Percentiles rank a stretch among this genome's conserved stretches.
Conservation (phyloP, 495 filamentous ascomycete genomes). For the Penicillium ucsense region DNA sequence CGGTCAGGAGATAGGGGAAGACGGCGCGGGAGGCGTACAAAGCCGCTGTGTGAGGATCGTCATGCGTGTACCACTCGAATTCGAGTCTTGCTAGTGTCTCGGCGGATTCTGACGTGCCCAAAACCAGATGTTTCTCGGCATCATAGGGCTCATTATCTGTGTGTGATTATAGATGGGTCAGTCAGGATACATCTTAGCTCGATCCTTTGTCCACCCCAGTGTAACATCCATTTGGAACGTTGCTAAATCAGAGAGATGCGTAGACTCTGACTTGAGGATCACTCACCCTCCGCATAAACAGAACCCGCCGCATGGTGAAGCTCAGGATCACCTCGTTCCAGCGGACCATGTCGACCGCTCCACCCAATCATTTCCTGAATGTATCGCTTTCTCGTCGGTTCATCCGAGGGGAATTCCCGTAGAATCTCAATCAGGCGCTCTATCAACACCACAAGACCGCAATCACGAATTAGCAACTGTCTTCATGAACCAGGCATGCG, state of each 20-base stretch:
- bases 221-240: no score
- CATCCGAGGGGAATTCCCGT: constrained; percentile 67
- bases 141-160: constrained; percentile 81
- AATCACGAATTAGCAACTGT: neutral
- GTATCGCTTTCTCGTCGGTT: constrained; percentile 85
- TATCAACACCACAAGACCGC: constrained; percentile 5
- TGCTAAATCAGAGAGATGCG: no score
- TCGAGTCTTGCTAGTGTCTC: constrained; percentile 71
- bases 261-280: no score
- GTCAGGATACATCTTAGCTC: no score
- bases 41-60: constrained; percentile 83
- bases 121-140: constrained; percentile 78
- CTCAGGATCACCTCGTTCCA: constrained; percentile 89
- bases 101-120: constrained; percentile 84
- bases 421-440: constrained; percentile 54
- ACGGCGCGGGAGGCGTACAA: constrained; percentile 82
- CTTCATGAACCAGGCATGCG: no score
- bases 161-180: no score
- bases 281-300: constrained; percentile 68
- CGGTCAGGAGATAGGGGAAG: constrained; percentile 82
- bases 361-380: constrained; percentile 84
- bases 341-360: constrained; percentile 74
- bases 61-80: constrained; percentile 86
- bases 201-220: no score
- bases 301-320: constrained; percentile 88